These are phyloP conservation scores for Poterioochromonas sp. DNA, from an alignment of 352 stramenopile genomes.

Conservation along the genomic window DNA sequence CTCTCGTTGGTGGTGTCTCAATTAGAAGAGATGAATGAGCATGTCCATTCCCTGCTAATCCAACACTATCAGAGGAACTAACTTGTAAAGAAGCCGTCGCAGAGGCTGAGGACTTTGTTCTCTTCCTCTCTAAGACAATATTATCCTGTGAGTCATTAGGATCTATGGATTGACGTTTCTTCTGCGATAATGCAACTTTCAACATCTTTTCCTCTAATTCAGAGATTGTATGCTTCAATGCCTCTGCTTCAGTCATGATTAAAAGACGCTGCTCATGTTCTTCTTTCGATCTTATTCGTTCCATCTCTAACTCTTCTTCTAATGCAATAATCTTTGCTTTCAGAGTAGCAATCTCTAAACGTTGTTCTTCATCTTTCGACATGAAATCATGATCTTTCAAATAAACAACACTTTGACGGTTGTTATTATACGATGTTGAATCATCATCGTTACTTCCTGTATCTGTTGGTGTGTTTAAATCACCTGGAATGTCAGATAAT, in stretches of 20 bases:
- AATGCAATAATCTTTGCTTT: neutral
- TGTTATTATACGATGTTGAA: neutral
- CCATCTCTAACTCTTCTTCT: slow-evolving; percentile 14
- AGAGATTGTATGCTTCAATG: neutral
- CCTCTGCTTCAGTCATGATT: neutral
- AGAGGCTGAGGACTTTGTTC: too few relatives aligned
- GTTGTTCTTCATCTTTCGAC: neutral
- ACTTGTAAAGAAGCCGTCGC: too few relatives aligned
- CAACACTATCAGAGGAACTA: too few relatives aligned
- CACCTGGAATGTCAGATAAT: neutral
- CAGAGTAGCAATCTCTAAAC: neutral
- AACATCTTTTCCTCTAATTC: slow-evolving; percentile 16
- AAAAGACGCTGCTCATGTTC: neutral
- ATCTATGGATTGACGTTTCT: too few relatives aligned
- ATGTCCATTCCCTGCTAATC: too few relatives aligned
- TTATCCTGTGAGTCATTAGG: too few relatives aligned
- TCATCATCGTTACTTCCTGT: neutral
- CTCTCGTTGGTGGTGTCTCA: too few relatives aligned
- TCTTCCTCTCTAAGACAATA: too few relatives aligned
- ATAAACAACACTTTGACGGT: neutral
- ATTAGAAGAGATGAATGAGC: too few relatives aligned
- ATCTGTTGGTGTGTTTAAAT: neutral
- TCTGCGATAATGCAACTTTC: neutral
- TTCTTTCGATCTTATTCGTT: neutral
- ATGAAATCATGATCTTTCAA: neutral